Evolutionary conservation across 1,284 basidiomycete genomes (phyloP).

Genomic region (Naganishia cerealis): DNA sequence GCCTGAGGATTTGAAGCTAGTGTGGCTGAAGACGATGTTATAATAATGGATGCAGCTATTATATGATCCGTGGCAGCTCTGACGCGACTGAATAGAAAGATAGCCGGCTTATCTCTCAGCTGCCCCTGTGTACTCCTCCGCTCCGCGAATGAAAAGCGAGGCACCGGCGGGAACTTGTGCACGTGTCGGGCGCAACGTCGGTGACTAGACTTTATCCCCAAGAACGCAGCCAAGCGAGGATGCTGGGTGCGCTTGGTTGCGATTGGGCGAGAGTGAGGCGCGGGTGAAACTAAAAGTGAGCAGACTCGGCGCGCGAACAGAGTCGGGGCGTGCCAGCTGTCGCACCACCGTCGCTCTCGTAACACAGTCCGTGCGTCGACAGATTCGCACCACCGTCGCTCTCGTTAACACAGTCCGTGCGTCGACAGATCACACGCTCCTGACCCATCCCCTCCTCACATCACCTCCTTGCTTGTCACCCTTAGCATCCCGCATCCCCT

Average conservation of each 20-base stretch:
- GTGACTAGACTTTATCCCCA: slow-evolving; percentile 3
- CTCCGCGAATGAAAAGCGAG: slow-evolving; percentile 1
- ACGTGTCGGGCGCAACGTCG: background rate
- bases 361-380: too few relatives aligned
- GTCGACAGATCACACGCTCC: background rate
- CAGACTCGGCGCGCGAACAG: slow-evolving; percentile 5
- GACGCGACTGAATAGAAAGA: too few relatives aligned
- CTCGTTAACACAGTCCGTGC: background rate
- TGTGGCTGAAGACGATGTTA: too few relatives aligned
- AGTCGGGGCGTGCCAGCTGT: too few relatives aligned
- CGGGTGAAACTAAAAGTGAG: background rate
- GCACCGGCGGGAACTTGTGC: background rate
- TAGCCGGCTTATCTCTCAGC: background rate
- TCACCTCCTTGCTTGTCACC: background rate
- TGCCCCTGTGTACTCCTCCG: background rate
- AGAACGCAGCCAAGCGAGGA: background rate
- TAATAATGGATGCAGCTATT: too few relatives aligned
- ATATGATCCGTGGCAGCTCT: too few relatives aligned
- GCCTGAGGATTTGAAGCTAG: too few relatives aligned
- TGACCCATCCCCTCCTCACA: background rate
- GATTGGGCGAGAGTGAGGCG: slow-evolving; percentile 22
- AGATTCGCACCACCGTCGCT: too few relatives aligned
- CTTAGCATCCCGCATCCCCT: slow-evolving; percentile 11
- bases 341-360: too few relatives aligned
- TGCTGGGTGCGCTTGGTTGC: slow-evolving; percentile 4